A percentile compares a stretch with the other conserved stretches of the same genome.
Evolutionary conservation across 1,284 basidiomycete genomes (phyloP).

Genomic region (Puccinia horiana): DNA sequence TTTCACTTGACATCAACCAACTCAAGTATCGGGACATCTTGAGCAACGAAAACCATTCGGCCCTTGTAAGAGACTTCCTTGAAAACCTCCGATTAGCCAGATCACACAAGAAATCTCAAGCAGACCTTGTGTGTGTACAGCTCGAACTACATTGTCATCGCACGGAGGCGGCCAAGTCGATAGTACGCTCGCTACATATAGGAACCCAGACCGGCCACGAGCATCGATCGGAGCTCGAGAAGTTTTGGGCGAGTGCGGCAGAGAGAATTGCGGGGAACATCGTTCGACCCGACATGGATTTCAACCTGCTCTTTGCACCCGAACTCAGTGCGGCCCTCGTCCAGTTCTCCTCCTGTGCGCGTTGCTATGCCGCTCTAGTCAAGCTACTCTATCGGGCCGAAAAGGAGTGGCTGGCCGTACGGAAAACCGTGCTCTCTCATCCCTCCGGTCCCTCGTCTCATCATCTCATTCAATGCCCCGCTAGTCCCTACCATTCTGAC

Average conservation of each 20-base stretch:
- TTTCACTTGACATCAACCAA: slow-evolving; percentile 32
- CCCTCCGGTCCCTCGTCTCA: not conserved
- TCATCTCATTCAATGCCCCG: not conserved
- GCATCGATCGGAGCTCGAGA: not conserved
- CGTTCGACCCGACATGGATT: not conserved
- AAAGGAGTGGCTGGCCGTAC: slow-evolving; percentile 17
- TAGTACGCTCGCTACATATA: not conserved
- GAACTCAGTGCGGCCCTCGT: not conserved
- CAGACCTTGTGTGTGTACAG: too few species aligned
- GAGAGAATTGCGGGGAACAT: not conserved
- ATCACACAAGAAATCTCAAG: too few species aligned
- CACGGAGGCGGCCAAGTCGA: not conserved
- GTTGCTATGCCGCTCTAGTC: slow-evolving; percentile 20
- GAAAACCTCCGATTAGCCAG: not conserved
- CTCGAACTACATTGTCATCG: slow-evolving; percentile 33
- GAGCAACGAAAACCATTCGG: slow-evolving; percentile 27
- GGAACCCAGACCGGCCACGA: not conserved
- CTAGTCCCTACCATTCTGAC: slow-evolving; percentile 12
- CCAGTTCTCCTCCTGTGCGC: not conserved
- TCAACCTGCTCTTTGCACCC: slow-evolving; percentile 6
- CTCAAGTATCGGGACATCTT: slow-evolving; percentile 37
- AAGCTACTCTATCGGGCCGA: slow-evolving; percentile 5
- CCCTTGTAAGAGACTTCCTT: slow-evolving; percentile 12
- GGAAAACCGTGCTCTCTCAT: not conserved
- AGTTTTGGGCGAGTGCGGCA: slow-evolving; percentile 2